Percentiles rank a stretch among this genome's conserved stretches.
phyloP scores from a whole-genome alignment of 257 asterid genomes.

The Solanum chilense region DNA sequence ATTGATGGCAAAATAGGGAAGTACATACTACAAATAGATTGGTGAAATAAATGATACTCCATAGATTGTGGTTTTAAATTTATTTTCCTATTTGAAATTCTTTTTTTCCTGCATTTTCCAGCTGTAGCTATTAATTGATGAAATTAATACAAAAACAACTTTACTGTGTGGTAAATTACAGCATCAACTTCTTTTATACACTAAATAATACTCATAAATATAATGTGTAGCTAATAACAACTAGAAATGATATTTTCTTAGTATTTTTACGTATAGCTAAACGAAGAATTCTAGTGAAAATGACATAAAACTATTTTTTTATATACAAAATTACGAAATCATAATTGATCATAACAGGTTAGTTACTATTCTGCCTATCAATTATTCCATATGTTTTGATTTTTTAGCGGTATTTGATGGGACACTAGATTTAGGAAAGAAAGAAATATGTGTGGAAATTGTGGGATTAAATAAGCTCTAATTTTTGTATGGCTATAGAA shows the following conservation, averaged over 20 bases:
- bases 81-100: background rate
- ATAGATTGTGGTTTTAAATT: background rate
- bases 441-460: background rate
- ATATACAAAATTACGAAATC: no score
- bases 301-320: no score
- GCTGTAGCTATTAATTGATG: background rate
- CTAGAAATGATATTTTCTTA: background rate
- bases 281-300: no score
- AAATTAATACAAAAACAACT: background rate
- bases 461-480: no score
- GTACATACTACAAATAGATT: background rate
- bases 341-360: no score
- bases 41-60: background rate
- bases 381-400: no score
- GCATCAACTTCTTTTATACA: background rate
- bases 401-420: background rate
- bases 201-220: background rate
- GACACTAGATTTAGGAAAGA: background rate
- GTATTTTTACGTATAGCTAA: no score
- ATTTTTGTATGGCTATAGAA: no score
- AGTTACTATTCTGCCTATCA: no score
- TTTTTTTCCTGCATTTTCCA: background rate
- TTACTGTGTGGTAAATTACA: background rate
- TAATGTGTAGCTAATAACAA: background rate
- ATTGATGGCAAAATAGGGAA: background rate